A percentile compares a stretch with the other conserved stretches of the same genome.
These are phyloP conservation scores for Nepenthes mirabilis DNA, from an alignment of 148 eudicot species.

Conservation along the genomic window DNA sequence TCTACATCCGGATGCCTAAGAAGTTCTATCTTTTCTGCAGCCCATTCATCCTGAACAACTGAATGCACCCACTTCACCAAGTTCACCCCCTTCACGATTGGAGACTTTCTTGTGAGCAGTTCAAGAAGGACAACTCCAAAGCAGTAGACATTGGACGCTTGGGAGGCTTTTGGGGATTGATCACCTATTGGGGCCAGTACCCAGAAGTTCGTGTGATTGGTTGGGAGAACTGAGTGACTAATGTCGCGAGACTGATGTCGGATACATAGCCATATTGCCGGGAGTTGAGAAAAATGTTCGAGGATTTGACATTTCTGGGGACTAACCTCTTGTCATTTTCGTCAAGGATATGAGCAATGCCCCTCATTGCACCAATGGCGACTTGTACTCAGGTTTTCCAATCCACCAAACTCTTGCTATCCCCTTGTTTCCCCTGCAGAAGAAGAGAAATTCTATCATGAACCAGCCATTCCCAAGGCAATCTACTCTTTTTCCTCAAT, in stretches of 20 bases:
- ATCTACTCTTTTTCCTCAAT: too few relatives aligned
- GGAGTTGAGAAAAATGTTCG: constrained; percentile 34
- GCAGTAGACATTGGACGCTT: constrained; percentile 27
- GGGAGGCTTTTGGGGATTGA: constrained; percentile 21
- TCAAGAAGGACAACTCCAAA: constrained; percentile 30
- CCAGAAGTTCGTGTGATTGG: constrained; percentile 12
- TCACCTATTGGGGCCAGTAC: constrained; percentile 31
- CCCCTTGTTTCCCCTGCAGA: constrained; percentile 25
- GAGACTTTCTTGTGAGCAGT: constrained; percentile 37
- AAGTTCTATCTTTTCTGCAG: constrained; percentile 38
- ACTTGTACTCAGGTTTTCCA: constrained; percentile 26
- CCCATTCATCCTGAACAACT: constrained; percentile 46
- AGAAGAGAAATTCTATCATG: too few relatives aligned
- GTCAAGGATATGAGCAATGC: constrained; percentile 26
- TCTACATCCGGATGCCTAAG: constrained; percentile 36
- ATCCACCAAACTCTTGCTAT: constrained; percentile 14
- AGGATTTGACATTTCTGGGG: constrained; percentile 38
- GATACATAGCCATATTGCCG: constrained; percentile 17
- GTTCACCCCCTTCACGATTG: constrained; percentile 22
- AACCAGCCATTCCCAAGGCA: too few relatives aligned
- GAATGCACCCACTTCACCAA: constrained; percentile 45
- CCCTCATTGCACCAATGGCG: constrained; percentile 32
- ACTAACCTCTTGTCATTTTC: constrained; percentile 17
- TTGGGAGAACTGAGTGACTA: constrained; percentile 12
- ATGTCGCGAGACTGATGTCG: constrained; percentile 25